phyloP scores from a whole-genome alignment of 306 rosid species.

The Inga laurina region DNA sequence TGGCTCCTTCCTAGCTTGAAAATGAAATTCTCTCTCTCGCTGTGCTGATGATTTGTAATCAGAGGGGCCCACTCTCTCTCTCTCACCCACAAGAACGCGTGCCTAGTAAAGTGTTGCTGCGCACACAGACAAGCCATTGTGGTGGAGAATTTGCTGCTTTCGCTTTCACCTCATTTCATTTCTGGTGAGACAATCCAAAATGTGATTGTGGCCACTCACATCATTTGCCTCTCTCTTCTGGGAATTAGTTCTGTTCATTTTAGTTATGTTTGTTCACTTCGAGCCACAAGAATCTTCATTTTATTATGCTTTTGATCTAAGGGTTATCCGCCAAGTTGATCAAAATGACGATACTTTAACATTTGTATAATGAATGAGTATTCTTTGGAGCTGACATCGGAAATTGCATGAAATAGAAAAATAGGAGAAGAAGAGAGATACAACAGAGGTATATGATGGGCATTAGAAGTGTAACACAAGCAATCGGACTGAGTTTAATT shows the following conservation, averaged over 20 bases:
- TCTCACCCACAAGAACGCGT: neutral
- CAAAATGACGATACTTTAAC: neutral
- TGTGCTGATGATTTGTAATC: neutral
- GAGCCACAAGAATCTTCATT: neutral
- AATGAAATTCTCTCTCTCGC: neutral
- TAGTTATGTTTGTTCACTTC: neutral
- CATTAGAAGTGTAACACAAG: neutral
- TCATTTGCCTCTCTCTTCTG: neutral
- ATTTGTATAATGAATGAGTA: neutral
- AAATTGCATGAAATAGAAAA: neutral
- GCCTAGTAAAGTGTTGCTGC: neutral
- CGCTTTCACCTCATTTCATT: neutral
- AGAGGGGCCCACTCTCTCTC: neutral
- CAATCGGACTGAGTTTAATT: neutral
- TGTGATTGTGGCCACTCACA: neutral
- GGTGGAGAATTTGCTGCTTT: neutral
- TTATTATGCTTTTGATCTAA: neutral
- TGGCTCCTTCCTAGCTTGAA: constrained; percentile 44
- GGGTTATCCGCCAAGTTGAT: neutral
- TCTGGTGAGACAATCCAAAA: neutral
- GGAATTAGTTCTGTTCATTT: neutral
- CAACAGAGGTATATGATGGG: neutral
- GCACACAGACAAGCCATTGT: neutral
- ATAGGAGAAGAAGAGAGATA: neutral
- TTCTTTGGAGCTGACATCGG: neutral